A percentile compares a stretch with the other conserved stretches of the same genome.
Evolutionary conservation across 495 filamentous ascomycete species (phyloP).

Genomic region (Tuber brumale): DNA sequence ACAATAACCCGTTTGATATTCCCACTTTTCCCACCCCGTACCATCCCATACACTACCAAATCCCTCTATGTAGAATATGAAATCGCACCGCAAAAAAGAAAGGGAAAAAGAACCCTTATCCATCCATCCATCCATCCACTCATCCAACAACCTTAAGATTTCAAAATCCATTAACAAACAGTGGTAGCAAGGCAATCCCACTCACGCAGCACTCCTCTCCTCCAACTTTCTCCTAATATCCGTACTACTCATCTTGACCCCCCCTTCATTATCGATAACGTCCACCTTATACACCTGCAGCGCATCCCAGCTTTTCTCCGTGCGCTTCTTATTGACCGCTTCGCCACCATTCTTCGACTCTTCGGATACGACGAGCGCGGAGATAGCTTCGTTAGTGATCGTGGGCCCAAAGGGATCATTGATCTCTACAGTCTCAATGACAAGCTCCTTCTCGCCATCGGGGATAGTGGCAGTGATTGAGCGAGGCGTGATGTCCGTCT

Average conservation of each 20-base stretch:
- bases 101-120: background rate
- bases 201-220: conserved; percentile 29
- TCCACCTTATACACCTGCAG: conserved; percentile 88
- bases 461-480: conserved; percentile 17
- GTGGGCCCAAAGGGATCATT: conserved; percentile 88
- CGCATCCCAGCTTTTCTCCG: conserved; percentile 66
- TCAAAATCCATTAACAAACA: background rate
- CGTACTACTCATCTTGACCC: conserved; percentile 85
- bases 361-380: conserved; percentile 76
- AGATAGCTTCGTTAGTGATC: conserved; percentile 70
- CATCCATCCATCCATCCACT: background rate
- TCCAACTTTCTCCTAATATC: conserved; percentile 53
- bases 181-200: background rate
- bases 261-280: conserved; percentile 49
- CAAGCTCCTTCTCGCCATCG: conserved; percentile 28
- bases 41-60: background rate
- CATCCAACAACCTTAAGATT: background rate
- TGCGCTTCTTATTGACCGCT: conserved; percentile 73
- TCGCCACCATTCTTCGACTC: conserved; percentile 80
- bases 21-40: background rate
- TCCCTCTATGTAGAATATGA: background rate
- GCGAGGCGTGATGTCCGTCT: conserved; percentile 22
- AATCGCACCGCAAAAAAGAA: background rate
- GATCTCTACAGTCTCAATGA: conserved; percentile 71
- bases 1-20: background rate